These are phyloP conservation scores for Penicillium taxi DNA, from an alignment of 495 filamentous ascomycete genomes.

Conservation along the genomic window DNA sequence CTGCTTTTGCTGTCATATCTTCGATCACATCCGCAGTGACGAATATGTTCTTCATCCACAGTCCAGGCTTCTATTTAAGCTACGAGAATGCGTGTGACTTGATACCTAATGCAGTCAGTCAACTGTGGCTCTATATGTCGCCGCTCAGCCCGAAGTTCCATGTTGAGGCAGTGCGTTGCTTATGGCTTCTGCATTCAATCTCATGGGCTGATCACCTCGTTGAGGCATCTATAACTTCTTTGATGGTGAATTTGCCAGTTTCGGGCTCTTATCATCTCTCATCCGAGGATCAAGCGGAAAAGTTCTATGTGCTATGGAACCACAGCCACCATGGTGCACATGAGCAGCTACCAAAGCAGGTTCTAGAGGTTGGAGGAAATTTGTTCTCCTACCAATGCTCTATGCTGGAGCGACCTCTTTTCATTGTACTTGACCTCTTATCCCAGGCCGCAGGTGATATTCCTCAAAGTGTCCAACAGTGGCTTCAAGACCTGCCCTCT, in stretches of 20 bases:
- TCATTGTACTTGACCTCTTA: constrained; percentile 74
- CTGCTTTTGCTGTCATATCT: constrained; percentile 39
- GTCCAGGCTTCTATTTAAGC: constrained; percentile 41
- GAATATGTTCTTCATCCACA: constrained; percentile 50
- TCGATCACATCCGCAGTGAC: constrained; percentile 56
- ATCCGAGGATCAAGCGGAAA: constrained; percentile 35
- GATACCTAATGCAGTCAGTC: constrained; percentile 56
- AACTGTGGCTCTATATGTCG: constrained; percentile 73
- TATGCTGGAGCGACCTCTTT: constrained; percentile 73
- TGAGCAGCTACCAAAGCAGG: constrained; percentile 45
- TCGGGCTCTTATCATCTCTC: constrained; percentile 21
- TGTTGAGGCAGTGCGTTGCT: constrained; percentile 77
- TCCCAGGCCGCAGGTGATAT: constrained; percentile 64
- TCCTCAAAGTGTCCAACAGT: constrained; percentile 67
- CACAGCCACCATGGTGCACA: constrained; percentile 62
- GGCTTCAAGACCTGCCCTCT: constrained; percentile 66
- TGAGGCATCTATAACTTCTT: constrained; percentile 69
- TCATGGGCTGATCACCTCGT: constrained; percentile 52
- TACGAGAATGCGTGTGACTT: constrained; percentile 54
- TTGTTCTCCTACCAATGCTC: constrained; percentile 38
- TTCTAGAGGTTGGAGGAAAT: constrained; percentile 34
- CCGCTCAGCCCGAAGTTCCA: constrained; percentile 80
- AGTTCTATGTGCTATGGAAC: constrained; percentile 69
- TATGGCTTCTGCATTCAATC: constrained; percentile 75
- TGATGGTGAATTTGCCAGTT: constrained; percentile 51